Conservation (phyloP, 352 stramenopile genomes). For the Phytophthora lateralis region DNA sequence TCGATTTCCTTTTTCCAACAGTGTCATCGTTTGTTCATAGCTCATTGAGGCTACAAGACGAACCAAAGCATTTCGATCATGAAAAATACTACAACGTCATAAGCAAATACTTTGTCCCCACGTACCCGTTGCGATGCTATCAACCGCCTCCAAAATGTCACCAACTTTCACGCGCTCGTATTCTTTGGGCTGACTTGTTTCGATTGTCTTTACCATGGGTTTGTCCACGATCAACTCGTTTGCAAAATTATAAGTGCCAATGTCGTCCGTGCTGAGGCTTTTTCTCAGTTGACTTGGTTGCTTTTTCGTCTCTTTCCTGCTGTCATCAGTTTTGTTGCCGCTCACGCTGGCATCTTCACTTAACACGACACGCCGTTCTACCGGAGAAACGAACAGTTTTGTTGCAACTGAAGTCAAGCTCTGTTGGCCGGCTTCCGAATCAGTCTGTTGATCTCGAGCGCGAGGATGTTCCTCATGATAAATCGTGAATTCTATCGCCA, state of each 20-base stretch:
- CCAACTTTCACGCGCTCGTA: constrained; percentile 54
- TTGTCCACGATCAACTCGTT: constrained; percentile 59
- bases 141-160: constrained; percentile 74
- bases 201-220: constrained; percentile 49
- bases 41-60: constrained; percentile 55
- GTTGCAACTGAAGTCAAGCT: constrained; percentile 47
- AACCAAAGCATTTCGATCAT: neutral
- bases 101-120: neutral
- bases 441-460: constrained; percentile 16
- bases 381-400: constrained; percentile 29
- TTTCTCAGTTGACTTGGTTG: constrained; percentile 40
- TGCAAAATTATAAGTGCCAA: constrained; percentile 39
- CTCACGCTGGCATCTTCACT: constrained; percentile 50
- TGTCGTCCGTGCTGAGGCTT: constrained; percentile 68
- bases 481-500: constrained; percentile 63
- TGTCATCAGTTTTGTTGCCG: constrained; percentile 6
- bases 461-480: constrained; percentile 56
- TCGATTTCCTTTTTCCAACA: constrained; percentile 59
- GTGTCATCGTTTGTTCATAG: constrained; percentile 56
- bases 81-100: neutral
- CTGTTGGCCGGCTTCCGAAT: constrained; percentile 5
- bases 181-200: constrained; percentile 34
- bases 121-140: constrained; percentile 72
- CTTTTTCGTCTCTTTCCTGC: constrained; percentile 13
- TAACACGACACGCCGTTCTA: constrained; percentile 42